Base-by-base conservation (phyloP, 805 yeast genomes). In the Metschnikowia koreensis region DNA sequence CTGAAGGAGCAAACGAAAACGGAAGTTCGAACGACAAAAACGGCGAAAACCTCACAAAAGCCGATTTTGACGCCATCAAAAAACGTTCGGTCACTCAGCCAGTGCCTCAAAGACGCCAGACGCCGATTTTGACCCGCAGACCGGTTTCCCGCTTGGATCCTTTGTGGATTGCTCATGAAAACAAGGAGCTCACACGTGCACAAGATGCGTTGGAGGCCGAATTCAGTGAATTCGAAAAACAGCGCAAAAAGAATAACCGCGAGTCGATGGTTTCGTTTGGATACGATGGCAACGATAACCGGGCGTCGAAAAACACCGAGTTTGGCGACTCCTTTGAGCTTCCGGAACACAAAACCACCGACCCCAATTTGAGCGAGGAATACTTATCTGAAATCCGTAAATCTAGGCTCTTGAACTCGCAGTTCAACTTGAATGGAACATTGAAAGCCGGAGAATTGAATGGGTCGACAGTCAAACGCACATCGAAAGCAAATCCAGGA, bases 61-160 rank as follows among this genome's bases (percentile, higher is more conserved):
- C 73, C 41, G 84, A 80, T 40, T 56, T 79, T 28, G 81, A 74
- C 46, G 61, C 66, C 15, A 57, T 73, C 52, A 77, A 78, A 58
- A 69, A 72, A 54, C 69, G 84, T 50, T 71, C 81, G 1, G 77
- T 73, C 1, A 76, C 83, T 7, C 74, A 69, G 55, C 79, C 77
- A 2, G 59, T 55, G 16, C 66, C 70, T 7, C 59, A 59, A 36
- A 56, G 68, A 46, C 66, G 75, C 56, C 62, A 58, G 50, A 65
- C 67, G 47, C 73, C 75, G 36, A 48, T 67, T 39, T 73, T 80
- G 38, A 77, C 82, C 2, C 75, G 84, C 52, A 73, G 82, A 53
- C 86, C 86, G 7, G 77, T 79, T 13, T 80, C 84, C 1, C 74
- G 78, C 54, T 69, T 81, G 47, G 86, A 81, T 63, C 86, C 86